Base-by-base conservation (phyloP, 495 filamentous ascomycete genomes). In the Talaromyces ruber region DNA sequence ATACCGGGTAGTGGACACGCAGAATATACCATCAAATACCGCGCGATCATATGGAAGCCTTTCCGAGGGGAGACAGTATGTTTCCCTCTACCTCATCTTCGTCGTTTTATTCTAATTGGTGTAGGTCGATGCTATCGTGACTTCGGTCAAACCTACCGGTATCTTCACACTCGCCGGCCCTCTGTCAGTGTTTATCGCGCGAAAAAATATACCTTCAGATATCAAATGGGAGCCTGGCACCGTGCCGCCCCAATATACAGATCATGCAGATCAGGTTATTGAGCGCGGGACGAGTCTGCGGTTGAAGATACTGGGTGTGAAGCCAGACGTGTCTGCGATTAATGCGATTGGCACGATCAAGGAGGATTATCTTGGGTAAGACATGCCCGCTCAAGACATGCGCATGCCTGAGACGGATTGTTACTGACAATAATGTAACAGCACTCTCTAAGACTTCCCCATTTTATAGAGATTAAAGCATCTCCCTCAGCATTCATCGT, bases 311-410 rank as follows among this genome's bases (percentile, higher is more conserved):
- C 87, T 96, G 57, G 95, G 95, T 66, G 88, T 92, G 14, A 84
- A 96, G 71, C 91, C 86, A 58, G 94, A 97, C 68, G 90, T 98
- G 52, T 91, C 88, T 26, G 87, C 88, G 66, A 94, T 98, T 83
- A 97, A 88, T 79, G 94, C 93, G 32, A 96, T 98, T 72, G 95
- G 92, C 45, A 98, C 90, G 37, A 96, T 98, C 71, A 96, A 96
- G 77, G 94, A 97, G 73, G 91, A 83, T 68, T 84, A 74, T 62
- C 67, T 84, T 65, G 81, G 81, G 81, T 84, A 64, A 64, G 77
- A 14, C 21, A 7, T 6, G 12, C 26, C n/a, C n/a, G n/a, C n/a
- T n/a, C n/a, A n/a, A n/a, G n/a, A n/a, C 21, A 7, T 6, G 12
- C 26, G 51, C 12, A 54, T 54, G 12, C 14, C 5, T 28, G 16